A percentile compares a stretch with the other conserved stretches of the same genome.
These are phyloP conservation scores for Microglena sp. DNA, from an alignment of 139 green algal genomes.

Conservation along the genomic window DNA sequence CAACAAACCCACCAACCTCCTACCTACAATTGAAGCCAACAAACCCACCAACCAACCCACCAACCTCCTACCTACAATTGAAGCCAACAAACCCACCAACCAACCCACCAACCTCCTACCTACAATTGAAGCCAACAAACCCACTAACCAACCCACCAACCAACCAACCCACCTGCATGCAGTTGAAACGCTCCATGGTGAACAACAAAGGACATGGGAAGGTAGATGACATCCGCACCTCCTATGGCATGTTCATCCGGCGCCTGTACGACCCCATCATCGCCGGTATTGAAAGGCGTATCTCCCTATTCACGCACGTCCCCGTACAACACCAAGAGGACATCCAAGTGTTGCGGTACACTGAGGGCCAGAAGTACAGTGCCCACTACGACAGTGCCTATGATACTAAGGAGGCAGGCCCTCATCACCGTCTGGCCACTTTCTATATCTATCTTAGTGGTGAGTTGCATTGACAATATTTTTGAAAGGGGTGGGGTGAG, in stretches of 20 bases:
- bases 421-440: constrained; percentile 39
- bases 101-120: too few relatives aligned
- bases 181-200: constrained; percentile 22
- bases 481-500: too few relatives aligned
- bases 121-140: too few relatives aligned
- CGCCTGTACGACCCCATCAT: constrained; percentile 29
- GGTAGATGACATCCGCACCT: constrained; percentile 17
- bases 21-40: too few relatives aligned
- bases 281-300: constrained; percentile 29
- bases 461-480: too few relatives aligned
- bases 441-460: constrained; percentile 69
- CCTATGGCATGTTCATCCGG: constrained; percentile 15
- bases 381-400: constrained; percentile 39
- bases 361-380: constrained; percentile 37
- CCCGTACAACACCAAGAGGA: constrained; percentile 32
- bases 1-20: too few relatives aligned
- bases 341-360: constrained; percentile 40
- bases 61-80: too few relatives aligned
- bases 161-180: too few relatives aligned
- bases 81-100: too few relatives aligned
- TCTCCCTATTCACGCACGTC: constrained; percentile 36
- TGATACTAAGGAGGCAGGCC: constrained; percentile 22
- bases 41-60: too few relatives aligned
- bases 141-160: too few relatives aligned
- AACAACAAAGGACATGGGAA: not conserved